Base-by-base conservation (phyloP, 1,284 basidiomycete genomes). In the Pyrrhoderma noxium region DNA sequence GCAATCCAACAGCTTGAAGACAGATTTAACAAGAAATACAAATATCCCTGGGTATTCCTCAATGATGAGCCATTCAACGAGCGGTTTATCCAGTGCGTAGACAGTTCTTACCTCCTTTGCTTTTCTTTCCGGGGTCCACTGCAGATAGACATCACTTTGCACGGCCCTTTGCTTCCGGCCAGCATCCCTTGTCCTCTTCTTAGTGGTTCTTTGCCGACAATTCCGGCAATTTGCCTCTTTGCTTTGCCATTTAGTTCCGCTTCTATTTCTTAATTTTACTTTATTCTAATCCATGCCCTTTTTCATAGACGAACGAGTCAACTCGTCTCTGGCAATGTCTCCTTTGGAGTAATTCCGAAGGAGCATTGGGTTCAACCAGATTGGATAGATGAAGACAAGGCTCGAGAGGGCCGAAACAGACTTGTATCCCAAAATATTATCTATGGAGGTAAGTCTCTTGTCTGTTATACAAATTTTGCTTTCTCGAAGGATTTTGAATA, bases 311-410 rank as follows among this genome's bases (percentile, higher is more conserved):
- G 79, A 38, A 79, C 86, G 3, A 68, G 70, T 50, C 70, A 76
- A 8, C 62, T 85, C 50, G 79, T 76, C 3, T 67, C 73, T 27
- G 71, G 78, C 1, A 74, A 76, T 3, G 65, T 81, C 31, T 67
- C 70, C 19, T 94, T 90, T 61, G 91, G 89, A 4, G 65, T 79
- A 16, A 85, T 94, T 25, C 79, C 83, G 3, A 62, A 63, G 18
- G 79, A 85, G 14, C 77, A 89, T 56, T 93, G 91, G 92, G 69
- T 73, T 54, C 87, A 92, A 64, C 89, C 90, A 0, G 76, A 81
- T 21, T 91, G 85, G 84, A 83, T 89, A 54, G 84, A 89, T 55
- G 83, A 89, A 61, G 70, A 77, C 3, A 74, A 72, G 45, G 89
- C 90, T 1, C 71, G 66, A n/a, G 72, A 71, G 42, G 74, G 77